Evolutionary conservation across 2,329 filamentous ascomycete genomes (phyloP), one percentile per base, ranked within the genome.

Genomic region (Stagonosporopsis rhizophila): DNA sequence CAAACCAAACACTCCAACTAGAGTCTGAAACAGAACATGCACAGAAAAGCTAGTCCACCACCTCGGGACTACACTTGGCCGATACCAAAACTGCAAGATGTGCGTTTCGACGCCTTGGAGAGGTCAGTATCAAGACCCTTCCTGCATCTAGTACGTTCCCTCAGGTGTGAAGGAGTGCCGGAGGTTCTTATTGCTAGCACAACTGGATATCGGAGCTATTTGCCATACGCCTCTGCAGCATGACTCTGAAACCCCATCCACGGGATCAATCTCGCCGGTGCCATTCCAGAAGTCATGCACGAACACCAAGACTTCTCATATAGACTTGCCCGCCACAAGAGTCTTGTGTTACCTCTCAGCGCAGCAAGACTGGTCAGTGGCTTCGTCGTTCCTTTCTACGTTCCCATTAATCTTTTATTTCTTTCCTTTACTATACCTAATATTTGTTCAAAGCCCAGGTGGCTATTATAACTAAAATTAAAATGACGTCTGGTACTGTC

Each of bases 401-500:
- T 64, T 58, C 28, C 42, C 60, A 59, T 55, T 66, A 65, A 57
- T 61, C 59, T 58, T 47, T 37, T 50, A 52, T 68, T 37, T 51
- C 38, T 44, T 63, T 39, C 41, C 59, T 64, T 66, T 51, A 60
- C 61, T 63, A 49, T 61, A 66, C 55, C 44, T 67, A 67, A 67
- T 69, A 44, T 39, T 65, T 53, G 17, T 58, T 48, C 22, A 60
- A 64, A 66, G 70, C 72, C 72, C 72, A 65, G 72, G 72, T 66
- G 72, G 72, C 69, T 67, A 56, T 60, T 52, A 22, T 57, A 54
- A 19, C 50, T 41, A 50, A 38, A 60, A 55, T 59, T 64, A 67
- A 61, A 40, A 74, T 74, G 72, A 72, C 68, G 71, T 74, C 71
- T 65, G 67, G 71, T 60, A 74, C 72, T 66, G 68, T 74, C 69